These are phyloP conservation scores for Leptodermis oblonga DNA, from an alignment of 257 asterid species.

Conservation along the genomic window DNA sequence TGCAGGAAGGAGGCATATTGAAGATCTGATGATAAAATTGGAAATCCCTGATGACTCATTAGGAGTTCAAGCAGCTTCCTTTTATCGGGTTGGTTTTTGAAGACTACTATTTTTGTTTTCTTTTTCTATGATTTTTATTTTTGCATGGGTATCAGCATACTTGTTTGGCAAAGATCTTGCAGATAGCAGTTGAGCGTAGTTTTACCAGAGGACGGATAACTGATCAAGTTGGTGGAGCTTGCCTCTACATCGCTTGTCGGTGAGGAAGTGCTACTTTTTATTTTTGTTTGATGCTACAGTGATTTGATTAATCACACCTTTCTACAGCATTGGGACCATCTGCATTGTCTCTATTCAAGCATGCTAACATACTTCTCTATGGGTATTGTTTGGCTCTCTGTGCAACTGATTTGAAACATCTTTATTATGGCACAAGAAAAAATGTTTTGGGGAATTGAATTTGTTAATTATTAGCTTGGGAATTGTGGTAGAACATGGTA, in stretches of 20 bases:
- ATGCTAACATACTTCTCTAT: background rate
- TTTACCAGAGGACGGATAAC: slow-evolving; percentile 90
- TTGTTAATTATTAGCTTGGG: background rate
- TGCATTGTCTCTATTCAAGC: background rate
- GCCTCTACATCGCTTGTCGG: slow-evolving; percentile 82
- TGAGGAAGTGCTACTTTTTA: slow-evolving; percentile 20
- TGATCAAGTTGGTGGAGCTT: slow-evolving; percentile 78
- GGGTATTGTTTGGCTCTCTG: background rate
- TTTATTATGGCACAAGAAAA: background rate
- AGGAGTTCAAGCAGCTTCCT: slow-evolving; percentile 13
- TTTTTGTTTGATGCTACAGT: background rate
- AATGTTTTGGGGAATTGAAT: background rate
- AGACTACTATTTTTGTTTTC: background rate
- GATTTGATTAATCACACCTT: background rate
- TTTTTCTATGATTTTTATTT: too few relatives aligned
- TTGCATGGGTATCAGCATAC: background rate
- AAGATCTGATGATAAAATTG: slow-evolving; percentile 20
- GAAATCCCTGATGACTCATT: slow-evolving; percentile 15
- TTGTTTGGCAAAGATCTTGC: slow-evolving; percentile 20
- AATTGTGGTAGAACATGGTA: background rate
- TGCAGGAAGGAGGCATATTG: slow-evolving; percentile 18
- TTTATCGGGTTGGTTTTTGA: slow-evolving; percentile 10
- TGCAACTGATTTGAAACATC: background rate
- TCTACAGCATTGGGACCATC: background rate
- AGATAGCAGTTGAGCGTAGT: slow-evolving; percentile 66